Percentiles rank a stretch among this genome's conserved stretches.
These are phyloP conservation scores for Thelephora aurantiotincta DNA, from an alignment of 768 basidiomycete species.

Conservation along the genomic window DNA sequence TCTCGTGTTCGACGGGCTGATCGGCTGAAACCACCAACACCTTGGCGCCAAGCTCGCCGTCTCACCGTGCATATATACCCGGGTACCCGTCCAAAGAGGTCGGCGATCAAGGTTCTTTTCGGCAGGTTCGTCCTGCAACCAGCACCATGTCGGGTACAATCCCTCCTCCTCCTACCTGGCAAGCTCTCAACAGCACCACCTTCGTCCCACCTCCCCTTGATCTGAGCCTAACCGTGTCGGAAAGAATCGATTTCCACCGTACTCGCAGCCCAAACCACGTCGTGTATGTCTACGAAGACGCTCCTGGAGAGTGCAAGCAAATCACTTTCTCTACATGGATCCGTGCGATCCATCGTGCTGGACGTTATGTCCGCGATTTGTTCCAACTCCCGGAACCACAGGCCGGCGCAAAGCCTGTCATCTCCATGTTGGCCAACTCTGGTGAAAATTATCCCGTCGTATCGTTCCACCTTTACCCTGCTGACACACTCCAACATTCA, in stretches of 20 bases:
- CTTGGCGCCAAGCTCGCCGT: no score
- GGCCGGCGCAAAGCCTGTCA: constrained; percentile 8
- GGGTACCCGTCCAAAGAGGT: no score
- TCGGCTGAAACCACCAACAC: no score
- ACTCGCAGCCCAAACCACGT: constrained; percentile 16
- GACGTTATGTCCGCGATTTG: constrained; percentile 3
- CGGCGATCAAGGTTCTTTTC: neutral
- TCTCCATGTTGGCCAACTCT: constrained; percentile 15
- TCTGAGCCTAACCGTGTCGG: constrained; percentile 18
- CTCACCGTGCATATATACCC: no score
- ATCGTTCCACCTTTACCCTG: neutral
- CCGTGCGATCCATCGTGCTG: constrained; percentile 7
- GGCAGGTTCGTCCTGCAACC: neutral
- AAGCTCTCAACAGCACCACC: constrained; percentile 18
- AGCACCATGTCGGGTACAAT: neutral
- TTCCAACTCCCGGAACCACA: constrained; percentile 3
- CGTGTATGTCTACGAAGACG: constrained; percentile 15
- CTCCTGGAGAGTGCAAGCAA: constrained; percentile 1
- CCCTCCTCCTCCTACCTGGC: constrained; percentile 7
- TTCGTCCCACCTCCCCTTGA: constrained; percentile 20
- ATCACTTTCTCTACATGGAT: constrained; percentile 8
- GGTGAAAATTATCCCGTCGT: constrained; percentile 6
- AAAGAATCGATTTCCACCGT: constrained; percentile 20
- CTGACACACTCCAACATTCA: constrained; percentile 3
- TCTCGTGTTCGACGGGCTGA: no score